Conservation (phyloP, 495 filamentous ascomycete genomes). For the Haplographium delicatum region DNA sequence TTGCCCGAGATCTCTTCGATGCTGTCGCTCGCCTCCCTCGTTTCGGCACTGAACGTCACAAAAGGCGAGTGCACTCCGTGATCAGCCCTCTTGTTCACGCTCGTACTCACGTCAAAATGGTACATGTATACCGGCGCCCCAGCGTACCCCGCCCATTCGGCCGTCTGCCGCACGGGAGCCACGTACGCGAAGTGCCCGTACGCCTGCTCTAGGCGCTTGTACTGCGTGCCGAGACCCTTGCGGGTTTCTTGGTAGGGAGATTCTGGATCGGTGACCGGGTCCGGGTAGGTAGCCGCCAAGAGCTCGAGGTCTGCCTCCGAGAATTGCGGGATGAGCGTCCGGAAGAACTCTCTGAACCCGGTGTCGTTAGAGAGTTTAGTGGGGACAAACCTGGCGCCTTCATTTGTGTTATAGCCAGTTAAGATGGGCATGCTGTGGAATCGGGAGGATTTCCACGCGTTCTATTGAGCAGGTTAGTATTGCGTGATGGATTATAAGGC, state of each 20-base stretch:
- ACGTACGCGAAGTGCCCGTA: slow-evolving; percentile 66
- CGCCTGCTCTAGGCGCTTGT: slow-evolving; percentile 53
- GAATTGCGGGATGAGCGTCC: slow-evolving; percentile 47
- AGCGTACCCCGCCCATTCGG: slow-evolving; percentile 40
- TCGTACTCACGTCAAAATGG: slow-evolving; percentile 49
- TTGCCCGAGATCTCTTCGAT: slow-evolving; percentile 44
- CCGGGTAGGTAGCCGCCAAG: slow-evolving; percentile 53
- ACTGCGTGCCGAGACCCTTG: slow-evolving; percentile 46
- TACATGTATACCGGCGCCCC: slow-evolving; percentile 50
- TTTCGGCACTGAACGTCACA: slow-evolving; percentile 46
- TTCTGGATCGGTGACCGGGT: slow-evolving; percentile 33
- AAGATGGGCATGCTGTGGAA: slow-evolving; percentile 57
- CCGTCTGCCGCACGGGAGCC: slow-evolving; percentile 58
- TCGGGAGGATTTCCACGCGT: slow-evolving; percentile 44
- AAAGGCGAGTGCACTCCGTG: slow-evolving; percentile 55
- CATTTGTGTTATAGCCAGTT: slow-evolving; percentile 62
- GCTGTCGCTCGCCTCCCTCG: slow-evolving; percentile 34
- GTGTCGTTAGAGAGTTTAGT: slow-evolving; percentile 33
- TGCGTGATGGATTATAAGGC: too few relatives aligned
- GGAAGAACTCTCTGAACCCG: slow-evolving; percentile 52
- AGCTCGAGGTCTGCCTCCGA: slow-evolving; percentile 39
- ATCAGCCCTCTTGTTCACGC: slow-evolving; percentile 45
- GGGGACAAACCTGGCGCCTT: slow-evolving; percentile 57
- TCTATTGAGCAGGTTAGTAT: too few relatives aligned
- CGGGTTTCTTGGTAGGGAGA: slow-evolving; percentile 37